Evolutionary conservation across 2,329 filamentous ascomycete genomes (phyloP), one percentile per base, ranked within the genome.

Genomic region (Colletotrichum musicola): DNA sequence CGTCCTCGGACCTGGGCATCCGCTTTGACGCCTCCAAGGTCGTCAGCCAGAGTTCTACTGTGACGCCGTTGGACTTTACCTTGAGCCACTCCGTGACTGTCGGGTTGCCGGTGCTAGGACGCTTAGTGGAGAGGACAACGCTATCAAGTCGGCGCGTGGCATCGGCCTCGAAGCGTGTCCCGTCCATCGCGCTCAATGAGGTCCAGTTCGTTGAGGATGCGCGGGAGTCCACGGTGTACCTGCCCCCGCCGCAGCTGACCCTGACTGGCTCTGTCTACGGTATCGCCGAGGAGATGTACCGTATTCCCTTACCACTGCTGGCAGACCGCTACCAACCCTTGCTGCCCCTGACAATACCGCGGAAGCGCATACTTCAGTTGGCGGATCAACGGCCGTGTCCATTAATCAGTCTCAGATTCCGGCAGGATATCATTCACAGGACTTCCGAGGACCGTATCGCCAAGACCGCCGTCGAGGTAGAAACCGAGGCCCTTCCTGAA

Each of bases 211-310:
- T 35, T 13, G 6, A 40, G 4, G 69, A 70, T 4, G 50, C 54
- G 13, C 51, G 40, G 16, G 61, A 63, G 27, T 42, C 68, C 13
- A 57, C 55, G 35, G 58, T 71, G 14, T 71, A 68, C 47, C 42
- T 73, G 12, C 69, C 73, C 2, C 64, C 69, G 4, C 82, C 82
- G 4, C 77, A 77, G 6, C 55, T 84, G 10, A 81, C 78, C 1
- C 65, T 84, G 14, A 77, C 79, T 1, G 80, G 77, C 2, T 81
- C 81, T 1, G 74, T 81, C 0, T 83, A 84, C 46, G 82, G 82
- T 0, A 74, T 83, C 14, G 70, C 78, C 20, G 75, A 77, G 40
- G 75, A 75, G 25, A 72, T 77, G 10, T 75, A 75, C 22, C 72
- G 71, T 35, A 72, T 81, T 3, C 76, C 78, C 3, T 71, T 77